Base-by-base conservation (phyloP, 805 yeast genomes). In the Candida xiaguanensis region DNA sequence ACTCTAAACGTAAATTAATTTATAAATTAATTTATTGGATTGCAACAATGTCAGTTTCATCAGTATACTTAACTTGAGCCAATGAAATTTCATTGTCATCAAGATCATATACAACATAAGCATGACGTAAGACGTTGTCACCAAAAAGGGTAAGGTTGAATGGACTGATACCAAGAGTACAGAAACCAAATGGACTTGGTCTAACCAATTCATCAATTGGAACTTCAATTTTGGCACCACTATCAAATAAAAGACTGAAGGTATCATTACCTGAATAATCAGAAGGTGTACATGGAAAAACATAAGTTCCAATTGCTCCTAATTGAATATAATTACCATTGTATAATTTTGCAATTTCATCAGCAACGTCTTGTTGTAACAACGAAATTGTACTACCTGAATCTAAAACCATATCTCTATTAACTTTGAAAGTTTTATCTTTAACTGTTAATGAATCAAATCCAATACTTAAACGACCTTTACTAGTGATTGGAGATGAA, bases 91-190 rank as follows among this genome's bases (percentile, higher is more conserved):
- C 67, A 32, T 59, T 59, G 50, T 72, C 72, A 24, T 78, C 85
- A 36, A 80, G 58, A 55, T 84, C 83, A 57, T 74, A 80, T 13
- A 80, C 85, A 18, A 78, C 68, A 55, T 81, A 83, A 2, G 82
- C 80, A 41, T 75, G 70, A 39, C 85, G 68, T 46, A 85, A 59
- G 52, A 84, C 74, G 34, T 74, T 72, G 52, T 82, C 89, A 11
- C 93, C 93, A 22, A 85, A 63, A 19, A 41, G 32, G 16, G 17
- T 20, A 20, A 12, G 26, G 5, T 17, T 23, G 13, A n/a, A 9
- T 25, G 13, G 13, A 11, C 45, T 26, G 18, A 56, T 39, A 5
- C 51, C 50, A 41, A 55, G 42, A 40, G 34, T 48, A 41, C 61
- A 56, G 15, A 11, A 19, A 34, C 50, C 17, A 18, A 44, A 37